These are phyloP conservation scores for Exobasidium rhododendri DNA, from an alignment of 1,284 basidiomycete species.

Conservation along the genomic window DNA sequence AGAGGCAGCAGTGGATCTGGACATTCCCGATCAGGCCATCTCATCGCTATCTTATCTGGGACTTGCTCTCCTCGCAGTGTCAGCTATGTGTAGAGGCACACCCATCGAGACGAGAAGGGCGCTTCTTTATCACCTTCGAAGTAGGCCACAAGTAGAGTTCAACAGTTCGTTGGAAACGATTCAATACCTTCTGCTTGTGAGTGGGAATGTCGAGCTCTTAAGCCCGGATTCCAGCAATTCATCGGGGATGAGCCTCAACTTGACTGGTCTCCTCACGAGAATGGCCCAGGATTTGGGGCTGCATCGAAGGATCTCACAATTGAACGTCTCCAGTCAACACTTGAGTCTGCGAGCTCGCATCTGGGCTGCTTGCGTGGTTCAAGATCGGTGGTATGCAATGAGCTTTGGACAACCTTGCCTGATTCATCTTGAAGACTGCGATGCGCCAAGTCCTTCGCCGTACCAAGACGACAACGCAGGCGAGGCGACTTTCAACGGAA, in stretches of 20 bases:
- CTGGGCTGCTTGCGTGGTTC: slow-evolving; percentile 1
- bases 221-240: slow-evolving; percentile 1
- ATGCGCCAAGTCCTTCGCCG: background rate
- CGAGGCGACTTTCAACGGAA: too few relatives aligned
- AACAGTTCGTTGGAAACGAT: background rate
- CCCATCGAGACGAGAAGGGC: background rate
- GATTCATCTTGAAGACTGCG: slow-evolving; percentile 4
- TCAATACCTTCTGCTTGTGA: background rate
- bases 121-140: background rate
- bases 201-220: slow-evolving; percentile 1
- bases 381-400: slow-evolving; percentile 7
- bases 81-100: background rate
- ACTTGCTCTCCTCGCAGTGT: background rate
- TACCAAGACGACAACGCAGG: background rate
- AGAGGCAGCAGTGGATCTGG: background rate
- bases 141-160: background rate
- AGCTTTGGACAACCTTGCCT: background rate
- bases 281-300: slow-evolving; percentile 6
- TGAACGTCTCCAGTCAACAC: background rate
- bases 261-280: background rate
- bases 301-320: background rate
- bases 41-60: background rate
- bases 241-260: background rate
- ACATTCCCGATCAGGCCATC: background rate
- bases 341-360: background rate